Evolutionary conservation across 495 filamentous ascomycete species (phyloP).

Genomic region (Talaromyces nanjingensis): DNA sequence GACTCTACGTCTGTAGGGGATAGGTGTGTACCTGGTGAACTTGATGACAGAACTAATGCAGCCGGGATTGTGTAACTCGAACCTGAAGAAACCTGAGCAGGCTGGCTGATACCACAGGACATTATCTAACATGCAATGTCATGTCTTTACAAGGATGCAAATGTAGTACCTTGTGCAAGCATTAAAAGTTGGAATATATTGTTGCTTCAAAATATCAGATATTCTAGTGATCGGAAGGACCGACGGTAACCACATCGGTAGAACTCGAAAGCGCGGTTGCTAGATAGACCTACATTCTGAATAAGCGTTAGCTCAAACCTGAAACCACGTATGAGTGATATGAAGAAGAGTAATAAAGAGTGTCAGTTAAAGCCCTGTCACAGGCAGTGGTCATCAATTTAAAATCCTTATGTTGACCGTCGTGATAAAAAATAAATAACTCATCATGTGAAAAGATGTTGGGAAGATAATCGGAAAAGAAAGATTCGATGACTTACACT

Average conservation of each 20-base stretch:
- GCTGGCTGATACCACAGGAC: not conserved
- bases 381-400: conserved; percentile 85
- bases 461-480: conserved; percentile 6
- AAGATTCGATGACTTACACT: conserved; percentile 16
- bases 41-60: not conserved
- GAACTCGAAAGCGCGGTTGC: not conserved
- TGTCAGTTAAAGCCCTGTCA: conserved; percentile 79
- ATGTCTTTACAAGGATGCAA: not conserved
- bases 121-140: not conserved
- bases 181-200: not conserved
- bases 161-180: not conserved
- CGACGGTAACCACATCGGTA: not conserved
- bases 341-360: conserved; percentile 4
- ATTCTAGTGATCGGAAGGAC: not conserved
- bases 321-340: not conserved
- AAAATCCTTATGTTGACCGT: conserved; percentile 91
- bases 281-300: not conserved
- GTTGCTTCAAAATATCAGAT: not conserved
- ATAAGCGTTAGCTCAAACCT: not conserved
- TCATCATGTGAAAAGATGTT: conserved; percentile 58
- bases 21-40: not conserved
- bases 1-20: not conserved
- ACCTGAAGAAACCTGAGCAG: not conserved
- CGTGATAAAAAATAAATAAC: conserved; percentile 73
- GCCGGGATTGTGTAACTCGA: not conserved